phyloP scores from a whole-genome alignment of 2,329 filamentous ascomycete species.

The Lecanicillium sp. region DNA sequence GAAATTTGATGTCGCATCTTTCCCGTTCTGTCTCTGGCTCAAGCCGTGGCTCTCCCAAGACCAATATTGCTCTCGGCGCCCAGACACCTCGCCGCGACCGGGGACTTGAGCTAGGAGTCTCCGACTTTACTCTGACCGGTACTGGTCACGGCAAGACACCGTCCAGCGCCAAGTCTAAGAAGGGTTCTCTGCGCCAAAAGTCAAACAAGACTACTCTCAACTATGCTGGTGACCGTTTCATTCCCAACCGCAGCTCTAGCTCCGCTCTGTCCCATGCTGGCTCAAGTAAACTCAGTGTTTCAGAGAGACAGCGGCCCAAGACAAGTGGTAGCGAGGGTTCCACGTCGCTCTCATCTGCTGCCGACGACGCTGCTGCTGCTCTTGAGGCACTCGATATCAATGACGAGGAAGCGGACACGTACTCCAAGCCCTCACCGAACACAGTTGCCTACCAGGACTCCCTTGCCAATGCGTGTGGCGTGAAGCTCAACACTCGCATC shows the following conservation, averaged over 20 bases:
- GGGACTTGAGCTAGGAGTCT: conserved; percentile 81
- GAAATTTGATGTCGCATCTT: conserved; percentile 72
- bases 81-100: conserved; percentile 72
- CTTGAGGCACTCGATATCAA: conserved; percentile 70
- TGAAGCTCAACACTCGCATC: conserved; percentile 89
- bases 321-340: conserved; percentile 64
- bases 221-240: conserved; percentile 86
- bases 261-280: conserved; percentile 78
- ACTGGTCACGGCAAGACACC: conserved; percentile 63
- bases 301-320: conserved; percentile 66
- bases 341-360: conserved; percentile 65
- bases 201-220: conserved; percentile 70
- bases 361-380: conserved; percentile 71
- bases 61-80: conserved; percentile 74
- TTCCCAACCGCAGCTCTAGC: conserved; percentile 85
- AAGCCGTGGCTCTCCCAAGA: conserved; percentile 87
- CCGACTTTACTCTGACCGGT: conserved; percentile 83
- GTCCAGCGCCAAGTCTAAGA: conserved; percentile 46
- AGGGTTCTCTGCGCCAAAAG: conserved; percentile 44
- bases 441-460: conserved; percentile 88
- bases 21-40: conserved; percentile 55
- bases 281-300: conserved; percentile 69
- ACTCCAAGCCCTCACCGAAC: conserved; percentile 76
- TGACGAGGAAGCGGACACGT: conserved; percentile 59
- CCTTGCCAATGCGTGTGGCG: conserved; percentile 81